These are phyloP conservation scores for Blastobotrys americana DNA, from an alignment of 805 yeast genomes.

Conservation along the genomic window DNA sequence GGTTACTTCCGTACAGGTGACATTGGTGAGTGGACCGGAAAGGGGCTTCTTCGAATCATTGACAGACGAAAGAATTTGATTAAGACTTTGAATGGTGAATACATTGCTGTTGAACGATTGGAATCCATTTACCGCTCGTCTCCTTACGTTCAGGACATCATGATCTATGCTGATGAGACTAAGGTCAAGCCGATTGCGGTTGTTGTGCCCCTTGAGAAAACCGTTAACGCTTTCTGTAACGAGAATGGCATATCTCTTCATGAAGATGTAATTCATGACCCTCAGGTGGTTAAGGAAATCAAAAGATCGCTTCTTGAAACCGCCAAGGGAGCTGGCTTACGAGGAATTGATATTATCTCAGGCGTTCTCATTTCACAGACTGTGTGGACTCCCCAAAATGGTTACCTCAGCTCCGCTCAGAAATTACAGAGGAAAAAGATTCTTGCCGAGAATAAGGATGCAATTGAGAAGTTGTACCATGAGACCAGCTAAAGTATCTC, in stretches of 20 bases:
- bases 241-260: slow-evolving; percentile 49
- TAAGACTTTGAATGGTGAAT: slow-evolving; percentile 94
- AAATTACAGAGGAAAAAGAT: slow-evolving; percentile 92
- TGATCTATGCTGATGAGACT: slow-evolving; percentile 85
- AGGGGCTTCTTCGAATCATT: slow-evolving; percentile 73
- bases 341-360: slow-evolving; percentile 76
- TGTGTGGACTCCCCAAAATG: slow-evolving; percentile 98
- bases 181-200: slow-evolving; percentile 92
- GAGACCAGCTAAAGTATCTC: background rate
- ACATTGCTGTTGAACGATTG: slow-evolving; percentile 91
- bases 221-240: slow-evolving; percentile 53
- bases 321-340: slow-evolving; percentile 72
- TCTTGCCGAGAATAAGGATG: slow-evolving; percentile 55
- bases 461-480: slow-evolving; percentile 59
- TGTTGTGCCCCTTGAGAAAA: slow-evolving; percentile 69
- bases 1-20: slow-evolving; percentile 98
- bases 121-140: slow-evolving; percentile 88
- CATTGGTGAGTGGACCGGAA: slow-evolving; percentile 83
- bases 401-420: slow-evolving; percentile 90
- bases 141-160: slow-evolving; percentile 65
- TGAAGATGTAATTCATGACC: slow-evolving; percentile 45
- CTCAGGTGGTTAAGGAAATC: slow-evolving; percentile 48
- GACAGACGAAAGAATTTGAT: slow-evolving; percentile 95
- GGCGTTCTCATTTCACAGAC: slow-evolving; percentile 74
- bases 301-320: slow-evolving; percentile 57